Percentiles rank a stretch among this genome's conserved stretches.
Conservation (phyloP, 129 eudicot genomes). For the Flaveria ramosissima region DNA sequence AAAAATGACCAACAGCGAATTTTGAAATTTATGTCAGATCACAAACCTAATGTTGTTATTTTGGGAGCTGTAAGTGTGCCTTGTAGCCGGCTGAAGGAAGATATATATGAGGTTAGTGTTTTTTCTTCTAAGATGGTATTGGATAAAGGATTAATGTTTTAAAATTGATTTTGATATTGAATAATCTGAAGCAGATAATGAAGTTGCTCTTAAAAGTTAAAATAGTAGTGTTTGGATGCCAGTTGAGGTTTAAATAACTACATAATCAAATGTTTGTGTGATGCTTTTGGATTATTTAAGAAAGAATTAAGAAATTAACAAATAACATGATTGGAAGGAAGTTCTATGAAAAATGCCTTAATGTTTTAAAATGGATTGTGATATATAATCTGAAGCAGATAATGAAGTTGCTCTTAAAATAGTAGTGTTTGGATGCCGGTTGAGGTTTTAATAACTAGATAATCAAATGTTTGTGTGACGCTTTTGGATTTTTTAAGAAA, state of each 20-base stretch:
- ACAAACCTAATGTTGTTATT: slow-evolving; percentile 81
- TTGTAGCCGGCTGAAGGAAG: slow-evolving; percentile 86
- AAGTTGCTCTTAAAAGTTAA: neutral
- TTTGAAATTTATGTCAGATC: slow-evolving; percentile 79
- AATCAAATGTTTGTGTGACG: neutral
- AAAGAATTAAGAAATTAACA: neutral
- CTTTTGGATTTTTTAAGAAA: neutral
- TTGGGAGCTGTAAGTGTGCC: slow-evolving; percentile 85
- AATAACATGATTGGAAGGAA: neutral
- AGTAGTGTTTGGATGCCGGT: neutral
- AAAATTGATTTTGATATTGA: neutral
- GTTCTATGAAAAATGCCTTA: neutral
- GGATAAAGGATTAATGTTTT: neutral
- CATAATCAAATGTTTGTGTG: neutral
- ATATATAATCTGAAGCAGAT: too few relatives aligned
- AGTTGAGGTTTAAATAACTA: neutral
- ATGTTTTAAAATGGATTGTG: too few relatives aligned
- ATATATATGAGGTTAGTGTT: slow-evolving; percentile 70
- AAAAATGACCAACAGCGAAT: slow-evolving; percentile 82
- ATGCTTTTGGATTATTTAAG: neutral
- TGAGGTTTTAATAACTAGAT: neutral
- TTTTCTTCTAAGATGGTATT: neutral
- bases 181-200: neutral
- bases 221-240: neutral
- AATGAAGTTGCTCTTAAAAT: neutral